These are phyloP conservation scores for Brassica incana DNA, from an alignment of 345 rosid genomes.

Conservation along the genomic window DNA sequence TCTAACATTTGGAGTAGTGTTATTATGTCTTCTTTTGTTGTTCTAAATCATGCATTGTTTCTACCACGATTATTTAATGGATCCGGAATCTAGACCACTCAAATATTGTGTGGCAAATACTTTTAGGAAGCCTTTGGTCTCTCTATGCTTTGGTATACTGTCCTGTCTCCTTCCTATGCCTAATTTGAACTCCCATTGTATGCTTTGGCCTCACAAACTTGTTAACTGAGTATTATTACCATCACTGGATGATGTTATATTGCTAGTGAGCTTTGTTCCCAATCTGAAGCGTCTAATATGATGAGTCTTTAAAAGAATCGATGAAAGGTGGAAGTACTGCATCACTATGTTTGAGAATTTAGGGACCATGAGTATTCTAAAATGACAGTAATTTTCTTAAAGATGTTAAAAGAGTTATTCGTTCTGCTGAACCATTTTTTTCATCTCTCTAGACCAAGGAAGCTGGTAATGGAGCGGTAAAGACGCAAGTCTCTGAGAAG, in stretches of 20 bases:
- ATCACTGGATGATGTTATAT: conserved; percentile 1
- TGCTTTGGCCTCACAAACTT: neutral
- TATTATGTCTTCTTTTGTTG: neutral
- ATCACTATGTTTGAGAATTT: neutral
- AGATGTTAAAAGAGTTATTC: conserved; percentile 1
- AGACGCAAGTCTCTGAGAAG: conserved; percentile 53
- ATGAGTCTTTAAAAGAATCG: neutral
- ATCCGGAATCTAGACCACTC: neutral
- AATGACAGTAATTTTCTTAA: neutral
- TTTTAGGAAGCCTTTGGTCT: neutral
- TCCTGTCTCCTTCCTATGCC: neutral
- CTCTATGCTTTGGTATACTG: too few relatives aligned
- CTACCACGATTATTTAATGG: too few relatives aligned
- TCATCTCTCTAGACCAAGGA: conserved; percentile 49
- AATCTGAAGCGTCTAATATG: neutral
- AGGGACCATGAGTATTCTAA: conserved; percentile 2
- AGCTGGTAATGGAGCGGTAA: conserved; percentile 60
- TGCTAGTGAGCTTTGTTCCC: conserved; percentile 1
- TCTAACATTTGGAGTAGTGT: neutral
- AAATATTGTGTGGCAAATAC: neutral
- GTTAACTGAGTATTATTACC: neutral
- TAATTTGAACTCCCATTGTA: neutral
- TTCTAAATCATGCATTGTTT: neutral
- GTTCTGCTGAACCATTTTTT: conserved; percentile 19
- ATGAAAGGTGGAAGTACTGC: neutral